Base-by-base conservation (phyloP, 345 rosid species). In the Eucalyptus erythrocorys region DNA sequence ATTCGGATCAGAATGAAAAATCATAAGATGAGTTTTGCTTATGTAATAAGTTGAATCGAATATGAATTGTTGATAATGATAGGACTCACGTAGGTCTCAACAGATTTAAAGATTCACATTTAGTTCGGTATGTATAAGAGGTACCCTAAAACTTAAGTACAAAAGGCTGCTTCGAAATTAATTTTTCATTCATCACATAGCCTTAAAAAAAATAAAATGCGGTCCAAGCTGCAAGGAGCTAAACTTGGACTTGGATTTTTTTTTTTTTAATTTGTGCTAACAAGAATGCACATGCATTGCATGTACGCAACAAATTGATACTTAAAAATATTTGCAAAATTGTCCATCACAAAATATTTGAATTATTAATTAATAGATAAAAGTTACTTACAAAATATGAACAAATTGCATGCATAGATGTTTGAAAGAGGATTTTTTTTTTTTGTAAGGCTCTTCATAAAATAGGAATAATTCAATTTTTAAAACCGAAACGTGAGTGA, bases 121-220 rank as follows among this genome's bases (percentile, higher is more conserved):
- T 4, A 68, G 1, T 17, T 68, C 3, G 11, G 0, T 68, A 17
- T 2, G 2, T 17, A 34, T 16, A 0, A 5, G 17, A 17, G 1
- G 21, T 51, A 51, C 10, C 57, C 10, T 51, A 7, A 51, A 51
- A 16, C 42, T 32, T 68, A 32, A 13, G 66, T 59, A 59, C 30
- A 1, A 11, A 59, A 5, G 14, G 7, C 8, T 11, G 15, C 32
- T 27, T 59, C 4, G 3, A 12, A 27, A 59, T 59, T 27, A 22
- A 27, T 59, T 59, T 2, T 59, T 0, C 6, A 59, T 61, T 61
- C 7, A 4, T 61, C 7, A 13, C 32, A 27, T 12, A 11, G n/a
- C 14, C 32, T 17, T 6, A 13, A 30, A 27, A 61, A 51, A 27
- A 61, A 30, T 0, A 51, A 51, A 19, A 51, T 59, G 66, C n/a